Conservation (phyloP, 2,329 filamentous ascomycete genomes). For the Aureobasidium vineae region DNA sequence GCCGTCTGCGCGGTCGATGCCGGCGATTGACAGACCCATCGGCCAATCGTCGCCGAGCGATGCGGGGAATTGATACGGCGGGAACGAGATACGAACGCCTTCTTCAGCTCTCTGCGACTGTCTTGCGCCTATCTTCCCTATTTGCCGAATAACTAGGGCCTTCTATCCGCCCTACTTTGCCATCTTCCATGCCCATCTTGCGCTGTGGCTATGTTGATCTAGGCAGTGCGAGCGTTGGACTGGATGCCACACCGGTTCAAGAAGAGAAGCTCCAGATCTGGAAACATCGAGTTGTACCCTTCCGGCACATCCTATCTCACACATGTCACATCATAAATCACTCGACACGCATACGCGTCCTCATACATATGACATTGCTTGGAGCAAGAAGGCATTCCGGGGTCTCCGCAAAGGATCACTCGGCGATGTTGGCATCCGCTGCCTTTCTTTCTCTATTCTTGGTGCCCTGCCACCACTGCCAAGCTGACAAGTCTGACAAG, state of each 20-base stretch:
- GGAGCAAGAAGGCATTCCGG: constrained; percentile 1
- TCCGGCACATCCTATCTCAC: neutral
- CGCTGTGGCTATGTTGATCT: neutral
- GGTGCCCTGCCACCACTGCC: constrained; percentile 1
- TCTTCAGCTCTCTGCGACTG: constrained; percentile 7
- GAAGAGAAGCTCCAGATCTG: neutral
- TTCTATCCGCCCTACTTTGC: neutral
- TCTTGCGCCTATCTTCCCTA: neutral
- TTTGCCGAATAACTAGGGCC: neutral
- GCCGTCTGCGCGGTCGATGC: neutral
- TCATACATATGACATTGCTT: neutral
- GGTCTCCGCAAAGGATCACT: constrained; percentile 2
- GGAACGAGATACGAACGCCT: constrained; percentile 20
- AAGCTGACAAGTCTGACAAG: neutral
- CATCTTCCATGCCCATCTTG: neutral
- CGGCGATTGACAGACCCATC: neutral
- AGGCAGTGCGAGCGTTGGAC: neutral
- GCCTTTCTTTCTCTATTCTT: neutral
- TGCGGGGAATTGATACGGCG: constrained; percentile 11
- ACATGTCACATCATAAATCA: neutral
- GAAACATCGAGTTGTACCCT: neutral
- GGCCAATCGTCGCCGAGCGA: constrained; percentile 7
- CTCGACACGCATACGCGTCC: constrained; percentile 12
- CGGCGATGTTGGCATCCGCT: constrained; percentile 6
- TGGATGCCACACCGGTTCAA: neutral